Evolutionary conservation across 139 green algal genomes (phyloP).

Genomic region (Trebouxia sp.): DNA sequence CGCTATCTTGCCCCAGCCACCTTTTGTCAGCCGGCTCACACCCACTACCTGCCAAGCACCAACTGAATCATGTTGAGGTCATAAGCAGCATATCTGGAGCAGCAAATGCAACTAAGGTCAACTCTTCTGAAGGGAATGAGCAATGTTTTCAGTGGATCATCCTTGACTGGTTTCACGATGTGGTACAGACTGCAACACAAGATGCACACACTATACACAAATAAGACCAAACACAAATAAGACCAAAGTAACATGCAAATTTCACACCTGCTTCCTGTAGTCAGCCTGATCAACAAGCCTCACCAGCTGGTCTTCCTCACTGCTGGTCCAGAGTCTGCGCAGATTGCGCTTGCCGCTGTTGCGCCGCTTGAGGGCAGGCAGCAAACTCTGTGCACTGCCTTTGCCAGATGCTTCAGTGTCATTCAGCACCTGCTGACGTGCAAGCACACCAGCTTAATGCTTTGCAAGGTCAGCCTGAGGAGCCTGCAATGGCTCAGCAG

Average conservation of each 20-base stretch:
- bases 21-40: neutral
- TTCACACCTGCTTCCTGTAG: constrained; percentile 16
- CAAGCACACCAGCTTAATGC: too few species aligned
- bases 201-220: neutral
- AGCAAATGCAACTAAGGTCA: too few species aligned
- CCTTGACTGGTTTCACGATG: too few species aligned
- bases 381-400: neutral
- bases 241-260: too few species aligned
- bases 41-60: neutral
- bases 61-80: too few species aligned
- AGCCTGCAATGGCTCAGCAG: too few species aligned
- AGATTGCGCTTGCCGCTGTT: constrained; percentile 22
- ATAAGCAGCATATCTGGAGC: too few species aligned
- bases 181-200: too few species aligned
- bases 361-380: neutral
- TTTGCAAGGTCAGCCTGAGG: too few species aligned
- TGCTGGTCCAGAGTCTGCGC: neutral
- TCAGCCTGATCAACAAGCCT: constrained; percentile 7
- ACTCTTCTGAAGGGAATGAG: too few species aligned
- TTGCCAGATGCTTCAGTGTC: neutral
- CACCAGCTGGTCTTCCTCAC: neutral
- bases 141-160: too few species aligned
- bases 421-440: neutral
- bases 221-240: too few species aligned
- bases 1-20: neutral